Evolutionary conservation across 495 filamentous ascomycete species (phyloP).

Genomic region (Friedmanniomyces endolithicus): DNA sequence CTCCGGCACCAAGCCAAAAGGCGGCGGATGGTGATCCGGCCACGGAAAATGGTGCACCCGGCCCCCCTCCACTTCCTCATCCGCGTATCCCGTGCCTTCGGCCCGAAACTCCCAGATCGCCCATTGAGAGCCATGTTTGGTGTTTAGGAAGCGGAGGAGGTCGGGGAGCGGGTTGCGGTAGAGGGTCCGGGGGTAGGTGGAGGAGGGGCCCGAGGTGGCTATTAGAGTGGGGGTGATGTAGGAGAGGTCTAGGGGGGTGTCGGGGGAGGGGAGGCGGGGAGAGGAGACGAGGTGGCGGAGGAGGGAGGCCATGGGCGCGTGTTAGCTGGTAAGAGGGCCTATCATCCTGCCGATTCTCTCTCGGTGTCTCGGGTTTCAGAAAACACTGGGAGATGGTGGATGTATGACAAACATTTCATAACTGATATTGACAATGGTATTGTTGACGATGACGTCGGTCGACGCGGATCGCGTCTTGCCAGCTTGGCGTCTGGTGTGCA

Average conservation of each 20-base stretch:
- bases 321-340: neutral
- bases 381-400: neutral
- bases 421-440: too few relatives aligned
- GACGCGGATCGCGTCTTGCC: neutral
- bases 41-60: constrained; percentile 83
- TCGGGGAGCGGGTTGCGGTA: constrained; percentile 86
- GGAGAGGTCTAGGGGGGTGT: constrained; percentile 84
- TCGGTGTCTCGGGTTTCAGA: neutral
- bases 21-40: constrained; percentile 94
- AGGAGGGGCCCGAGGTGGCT: constrained; percentile 71
- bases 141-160: constrained; percentile 75
- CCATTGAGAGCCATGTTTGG: constrained; percentile 71
- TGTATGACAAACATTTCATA: too few relatives aligned
- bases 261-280: constrained; percentile 67
- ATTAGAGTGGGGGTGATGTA: constrained; percentile 79
- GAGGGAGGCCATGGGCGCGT: constrained; percentile 40
- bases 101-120: constrained; percentile 95
- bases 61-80: constrained; percentile 71
- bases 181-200: constrained; percentile 74
- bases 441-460: neutral
- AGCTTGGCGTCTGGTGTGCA: too few relatives aligned
- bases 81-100: constrained; percentile 90
- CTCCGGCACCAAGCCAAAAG: constrained; percentile 72
- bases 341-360: neutral
- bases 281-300: constrained; percentile 67